Base-by-base conservation (phyloP, 2,329 filamentous ascomycete species). In the Monilinia fructigena region DNA sequence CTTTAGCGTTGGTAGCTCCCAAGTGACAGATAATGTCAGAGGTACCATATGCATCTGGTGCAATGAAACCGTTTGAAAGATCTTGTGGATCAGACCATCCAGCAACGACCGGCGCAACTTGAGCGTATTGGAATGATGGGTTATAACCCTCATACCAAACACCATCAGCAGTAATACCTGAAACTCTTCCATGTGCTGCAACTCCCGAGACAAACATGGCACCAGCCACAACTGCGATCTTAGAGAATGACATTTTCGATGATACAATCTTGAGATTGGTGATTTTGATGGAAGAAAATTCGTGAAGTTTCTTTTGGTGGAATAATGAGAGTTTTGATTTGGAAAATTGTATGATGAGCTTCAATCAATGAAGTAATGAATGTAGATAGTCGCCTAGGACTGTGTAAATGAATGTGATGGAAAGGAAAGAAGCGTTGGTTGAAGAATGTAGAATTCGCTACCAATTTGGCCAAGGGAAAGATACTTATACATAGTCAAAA, bases 71-170 rank as follows among this genome's bases (percentile, higher is more conserved):
- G 67, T 81, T 81, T 71, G 85, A 83, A 1, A 74, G 70, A 52
- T 81, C 80, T 3, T 78, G 74, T 58, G 80, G 82, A n/a, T 66
- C 71, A 31, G 79, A 79, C 86, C 86, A 89, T 68, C 81, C 86
- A 65, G 85, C 82, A 52, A 78, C 75, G n/a, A 78, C 73, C 5
- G 81, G 81, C 26, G 76, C 75, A 26, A 54, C 55, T 18, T 38
- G 35, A 0, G 48, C 18, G n/a, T 62, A 63, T 38, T 66, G 56
- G 11, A 66, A 62, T 28, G 50, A n/a, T 40, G 64, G 64, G 38
- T 55, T 40, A 20, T 66, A 66, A 47, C 64, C 64, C 16, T 55
- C 23, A 14, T 66, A 66, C 63, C 56, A 66, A 16, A 66, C 64
- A 16, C 64, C 64, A 28, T 63, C 56, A 20, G 64, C 64, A 26